A percentile compares a stretch with the other conserved stretches of the same genome.
Conservation (phyloP, 2,329 filamentous ascomycete genomes). For the Ceratocystiopsis minuta region DNA sequence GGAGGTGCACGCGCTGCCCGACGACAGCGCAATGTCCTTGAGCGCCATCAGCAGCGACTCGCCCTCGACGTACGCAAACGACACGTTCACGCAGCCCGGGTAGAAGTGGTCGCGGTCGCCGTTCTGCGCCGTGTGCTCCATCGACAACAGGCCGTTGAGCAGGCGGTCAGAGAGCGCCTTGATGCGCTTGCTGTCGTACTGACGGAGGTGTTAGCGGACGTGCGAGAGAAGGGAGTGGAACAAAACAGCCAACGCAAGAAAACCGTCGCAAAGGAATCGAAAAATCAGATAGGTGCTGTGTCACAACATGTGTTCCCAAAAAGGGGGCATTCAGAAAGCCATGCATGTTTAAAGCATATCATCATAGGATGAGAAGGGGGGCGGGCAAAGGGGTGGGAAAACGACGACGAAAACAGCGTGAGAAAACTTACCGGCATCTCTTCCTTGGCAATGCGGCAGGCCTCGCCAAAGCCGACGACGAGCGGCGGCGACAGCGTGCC, state of each 20-base stretch:
- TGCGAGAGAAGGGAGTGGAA: background rate
- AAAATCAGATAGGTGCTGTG: conserved; percentile 45
- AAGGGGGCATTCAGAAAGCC: conserved; percentile 62
- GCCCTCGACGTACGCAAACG: conserved; percentile 94
- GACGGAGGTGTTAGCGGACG: background rate
- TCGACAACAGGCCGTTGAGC: conserved; percentile 59
- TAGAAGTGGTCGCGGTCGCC: conserved; percentile 73
- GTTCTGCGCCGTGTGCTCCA: conserved; percentile 89
- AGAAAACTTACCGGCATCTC: conserved; percentile 64
- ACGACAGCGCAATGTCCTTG: conserved; percentile 94
- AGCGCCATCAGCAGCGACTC: conserved; percentile 96
- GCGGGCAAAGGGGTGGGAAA: conserved; percentile 4
- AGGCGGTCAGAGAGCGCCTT: conserved; percentile 68
- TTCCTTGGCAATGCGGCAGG: conserved; percentile 75
- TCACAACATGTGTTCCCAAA: conserved; percentile 42
- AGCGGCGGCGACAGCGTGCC: conserved; percentile 82
- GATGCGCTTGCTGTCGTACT: conserved; percentile 89
- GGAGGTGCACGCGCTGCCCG: conserved; percentile 90
- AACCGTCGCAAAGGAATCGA: conserved; percentile 2
- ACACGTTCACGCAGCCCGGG: conserved; percentile 93
- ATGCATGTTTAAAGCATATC: conserved; percentile 71
- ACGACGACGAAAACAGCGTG: background rate
- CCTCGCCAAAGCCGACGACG: conserved; percentile 86
- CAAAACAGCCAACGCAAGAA: background rate
- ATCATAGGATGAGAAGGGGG: conserved; percentile 28